A percentile compares a stretch with the other conserved stretches of the same genome.
Evolutionary conservation across 768 basidiomycete genomes (phyloP).

Genomic region (Calocybe indica): DNA sequence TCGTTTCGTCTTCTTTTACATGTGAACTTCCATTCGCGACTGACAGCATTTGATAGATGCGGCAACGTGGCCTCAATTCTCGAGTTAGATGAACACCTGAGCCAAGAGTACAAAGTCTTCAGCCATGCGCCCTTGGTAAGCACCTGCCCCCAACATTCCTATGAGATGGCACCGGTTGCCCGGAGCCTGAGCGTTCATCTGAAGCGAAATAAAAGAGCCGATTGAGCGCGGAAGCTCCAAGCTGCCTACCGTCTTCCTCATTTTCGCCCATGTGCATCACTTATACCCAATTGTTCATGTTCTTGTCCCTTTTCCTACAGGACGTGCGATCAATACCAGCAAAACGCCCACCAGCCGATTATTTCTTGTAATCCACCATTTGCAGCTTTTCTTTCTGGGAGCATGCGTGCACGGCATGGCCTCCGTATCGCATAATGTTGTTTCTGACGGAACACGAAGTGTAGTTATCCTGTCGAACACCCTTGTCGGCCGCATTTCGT

Average conservation of each 20-base stretch:
- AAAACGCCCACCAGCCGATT: conserved; percentile 83
- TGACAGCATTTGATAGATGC: conserved; percentile 45
- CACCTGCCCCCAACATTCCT: conserved; percentile 10
- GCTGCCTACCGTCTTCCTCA: conserved; percentile 4
- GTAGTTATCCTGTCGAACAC: no score
- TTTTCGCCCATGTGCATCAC: not conserved
- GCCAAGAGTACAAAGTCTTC: conserved; percentile 96
- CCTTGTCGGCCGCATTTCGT: no score
- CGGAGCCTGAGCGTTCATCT: no score
- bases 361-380: conserved; percentile 54
- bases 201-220: no score
- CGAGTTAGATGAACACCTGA: conserved; percentile 87
- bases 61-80: conserved; percentile 95
- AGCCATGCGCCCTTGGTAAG: conserved; percentile 81
- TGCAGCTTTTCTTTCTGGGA: no score
- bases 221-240: not conserved
- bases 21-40: no score
- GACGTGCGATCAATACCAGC: conserved; percentile 78
- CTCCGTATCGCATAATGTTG: no score
- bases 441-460: no score
- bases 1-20: no score
- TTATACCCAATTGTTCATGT: not conserved
- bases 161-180: no score
- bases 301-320: conserved; percentile 26
- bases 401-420: no score